Evolutionary conservation across 495 filamentous ascomycete genomes (phyloP).

Genomic region (Aspergillus ellipticus): DNA sequence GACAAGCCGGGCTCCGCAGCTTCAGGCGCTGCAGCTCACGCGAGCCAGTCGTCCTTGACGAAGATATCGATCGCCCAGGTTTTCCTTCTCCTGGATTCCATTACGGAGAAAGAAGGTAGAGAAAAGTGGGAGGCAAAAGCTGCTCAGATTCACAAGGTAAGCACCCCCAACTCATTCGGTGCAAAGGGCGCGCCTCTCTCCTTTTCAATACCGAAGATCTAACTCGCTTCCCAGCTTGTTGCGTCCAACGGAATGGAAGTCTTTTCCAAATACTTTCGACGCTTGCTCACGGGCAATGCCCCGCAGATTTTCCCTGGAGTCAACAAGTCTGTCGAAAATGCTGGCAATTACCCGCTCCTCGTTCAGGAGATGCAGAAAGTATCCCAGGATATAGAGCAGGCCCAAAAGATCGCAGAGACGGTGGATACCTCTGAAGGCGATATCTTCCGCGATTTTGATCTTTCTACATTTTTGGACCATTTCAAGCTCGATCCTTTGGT

Average conservation of each 20-base stretch:
- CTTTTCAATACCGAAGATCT: constrained; percentile 16
- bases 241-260: constrained; percentile 97
- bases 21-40: constrained; percentile 33
- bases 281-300: constrained; percentile 79
- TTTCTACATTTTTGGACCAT: constrained; percentile 87
- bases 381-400: constrained; percentile 71
- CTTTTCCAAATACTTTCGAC: constrained; percentile 86
- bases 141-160: constrained; percentile 86
- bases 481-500: constrained; percentile 85
- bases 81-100: constrained; percentile 85
- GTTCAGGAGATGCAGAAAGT: constrained; percentile 83
- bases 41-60: constrained; percentile 53
- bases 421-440: constrained; percentile 84
- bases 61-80: constrained; percentile 95
- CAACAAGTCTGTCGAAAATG: constrained; percentile 65
- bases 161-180: too few relatives aligned
- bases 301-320: constrained; percentile 76
- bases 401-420: constrained; percentile 85
- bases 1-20: constrained; percentile 47
- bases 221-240: constrained; percentile 60
- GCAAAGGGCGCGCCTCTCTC: too few relatives aligned
- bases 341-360: constrained; percentile 76
- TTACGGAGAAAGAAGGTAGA: constrained; percentile 86
- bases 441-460: constrained; percentile 89
- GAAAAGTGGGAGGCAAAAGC: constrained; percentile 91